Conservation (phyloP, 139 green algal genomes). For the Tetraselmis striata region DNA sequence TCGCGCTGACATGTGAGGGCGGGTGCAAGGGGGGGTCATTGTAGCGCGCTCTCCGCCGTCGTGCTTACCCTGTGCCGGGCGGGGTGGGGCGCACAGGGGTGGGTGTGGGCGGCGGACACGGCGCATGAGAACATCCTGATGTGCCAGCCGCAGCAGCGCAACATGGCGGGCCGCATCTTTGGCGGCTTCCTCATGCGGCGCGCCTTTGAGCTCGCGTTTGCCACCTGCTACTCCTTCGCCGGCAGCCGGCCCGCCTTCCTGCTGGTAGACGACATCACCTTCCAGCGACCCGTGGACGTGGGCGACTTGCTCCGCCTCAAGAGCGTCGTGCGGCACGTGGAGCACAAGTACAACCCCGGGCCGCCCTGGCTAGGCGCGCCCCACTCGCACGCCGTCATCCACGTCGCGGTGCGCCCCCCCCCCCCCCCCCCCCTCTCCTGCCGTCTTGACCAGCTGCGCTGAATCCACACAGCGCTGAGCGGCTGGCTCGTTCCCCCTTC, state of each 20-base stretch:
- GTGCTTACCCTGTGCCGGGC: too few relatives aligned
- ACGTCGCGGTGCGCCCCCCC: constrained; percentile 10
- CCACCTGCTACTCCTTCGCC: constrained; percentile 70
- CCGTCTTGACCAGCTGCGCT: too few relatives aligned
- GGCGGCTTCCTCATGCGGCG: constrained; percentile 82
- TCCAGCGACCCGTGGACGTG: constrained; percentile 64
- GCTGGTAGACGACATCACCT: constrained; percentile 46
- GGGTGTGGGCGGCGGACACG: constrained; percentile 23
- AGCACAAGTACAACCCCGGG: background rate
- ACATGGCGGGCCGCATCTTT: constrained; percentile 71
- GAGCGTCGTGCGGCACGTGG: constrained; percentile 43
- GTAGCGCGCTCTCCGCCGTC: too few relatives aligned
- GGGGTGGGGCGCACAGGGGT: background rate
- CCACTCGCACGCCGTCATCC: constrained; percentile 3
- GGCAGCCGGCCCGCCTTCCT: constrained; percentile 49
- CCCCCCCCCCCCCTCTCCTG: background rate
- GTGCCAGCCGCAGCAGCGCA: constrained; percentile 76
- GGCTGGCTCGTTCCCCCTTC: background rate
- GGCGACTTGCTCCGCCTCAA: constrained; percentile 68
- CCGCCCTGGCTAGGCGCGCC: background rate
- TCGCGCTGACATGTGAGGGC: too few relatives aligned
- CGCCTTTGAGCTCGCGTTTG: constrained; percentile 79
- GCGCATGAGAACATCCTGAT: constrained; percentile 61
- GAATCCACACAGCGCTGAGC: too few relatives aligned
- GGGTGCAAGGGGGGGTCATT: too few relatives aligned